A percentile compares a stretch with the other conserved stretches of the same genome.
Conservation (phyloP, 805 yeast genomes). For the Wickerhamomyces alni region DNA sequence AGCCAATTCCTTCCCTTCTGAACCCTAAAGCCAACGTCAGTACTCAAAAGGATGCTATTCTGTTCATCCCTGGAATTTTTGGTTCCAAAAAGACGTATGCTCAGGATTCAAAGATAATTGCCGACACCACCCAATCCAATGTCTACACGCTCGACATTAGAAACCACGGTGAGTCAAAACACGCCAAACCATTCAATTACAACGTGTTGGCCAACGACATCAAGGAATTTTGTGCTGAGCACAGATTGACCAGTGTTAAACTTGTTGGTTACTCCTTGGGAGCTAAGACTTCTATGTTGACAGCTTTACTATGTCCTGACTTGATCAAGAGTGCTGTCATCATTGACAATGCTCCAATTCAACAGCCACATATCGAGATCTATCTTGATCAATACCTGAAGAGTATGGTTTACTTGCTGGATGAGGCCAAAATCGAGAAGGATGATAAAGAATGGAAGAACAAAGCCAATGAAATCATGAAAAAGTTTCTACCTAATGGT, state of each 20-base stretch:
- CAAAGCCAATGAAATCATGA: slow-evolving; percentile 86
- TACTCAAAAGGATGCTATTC: slow-evolving; percentile 26
- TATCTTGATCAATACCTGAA: slow-evolving; percentile 31
- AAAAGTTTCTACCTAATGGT: slow-evolving; percentile 87
- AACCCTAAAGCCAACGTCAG: slow-evolving; percentile 13
- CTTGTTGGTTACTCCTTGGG: slow-evolving; percentile 47
- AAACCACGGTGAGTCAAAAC: slow-evolving; percentile 44
- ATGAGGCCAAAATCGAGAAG: slow-evolving; percentile 36
- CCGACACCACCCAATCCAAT: slow-evolving; percentile 26
- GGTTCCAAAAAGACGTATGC: slow-evolving; percentile 40
- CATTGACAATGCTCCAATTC: slow-evolving; percentile 44
- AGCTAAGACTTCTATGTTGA: slow-evolving; percentile 46
- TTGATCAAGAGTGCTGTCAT: slow-evolving; percentile 35
- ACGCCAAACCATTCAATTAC: slow-evolving; percentile 39
- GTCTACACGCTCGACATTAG: slow-evolving; percentile 42
- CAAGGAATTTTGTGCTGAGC: slow-evolving; percentile 27
- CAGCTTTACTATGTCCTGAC: slow-evolving; percentile 34
- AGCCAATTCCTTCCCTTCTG: slow-evolving; percentile 18
- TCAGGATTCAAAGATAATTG: slow-evolving; percentile 32
- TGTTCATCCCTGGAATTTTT: slow-evolving; percentile 45
- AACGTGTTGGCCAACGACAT: slow-evolving; percentile 37
- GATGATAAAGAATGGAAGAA: slow-evolving; percentile 48
- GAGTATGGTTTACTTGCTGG: slow-evolving; percentile 75
- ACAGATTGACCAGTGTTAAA: slow-evolving; percentile 24
- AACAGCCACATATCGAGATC: slow-evolving; percentile 27